Conservation (phyloP, 371 early-diverging fungal species). For the Basidiobolus heterosporus region DNA sequence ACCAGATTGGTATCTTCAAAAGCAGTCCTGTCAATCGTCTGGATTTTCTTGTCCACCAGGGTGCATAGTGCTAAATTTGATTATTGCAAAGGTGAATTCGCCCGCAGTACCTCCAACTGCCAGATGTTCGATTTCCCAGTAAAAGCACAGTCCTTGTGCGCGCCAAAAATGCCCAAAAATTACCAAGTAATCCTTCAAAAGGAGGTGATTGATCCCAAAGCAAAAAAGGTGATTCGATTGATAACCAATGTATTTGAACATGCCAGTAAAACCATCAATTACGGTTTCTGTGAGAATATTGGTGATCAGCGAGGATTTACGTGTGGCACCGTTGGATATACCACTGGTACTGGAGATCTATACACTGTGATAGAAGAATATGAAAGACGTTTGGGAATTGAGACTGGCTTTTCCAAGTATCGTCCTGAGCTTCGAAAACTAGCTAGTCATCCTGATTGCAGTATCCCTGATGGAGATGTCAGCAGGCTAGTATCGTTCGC, state of each 20-base stretch:
- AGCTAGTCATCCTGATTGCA: constrained; percentile 14
- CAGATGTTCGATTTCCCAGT: too few species aligned
- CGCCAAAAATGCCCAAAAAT: too few species aligned
- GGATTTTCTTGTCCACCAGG: too few species aligned
- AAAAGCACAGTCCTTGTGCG: too few species aligned
- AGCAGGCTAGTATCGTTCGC: constrained; percentile 10
- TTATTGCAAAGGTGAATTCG: too few species aligned
- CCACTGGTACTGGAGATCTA: constrained; percentile 35
- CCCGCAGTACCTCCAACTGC: too few species aligned
- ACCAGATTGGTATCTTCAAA: too few species aligned
- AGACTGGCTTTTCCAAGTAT: constrained; percentile 12
- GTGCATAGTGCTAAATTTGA: too few species aligned
- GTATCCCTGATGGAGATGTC: constrained; percentile 14
- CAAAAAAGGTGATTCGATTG: too few species aligned
- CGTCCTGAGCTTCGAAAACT: constrained; percentile 16
- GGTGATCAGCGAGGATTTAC: constrained; percentile 12
- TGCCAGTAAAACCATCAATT: constrained; percentile 7
- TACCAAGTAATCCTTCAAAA: too few species aligned
- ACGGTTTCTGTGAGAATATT: constrained; percentile 8
- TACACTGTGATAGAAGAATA: constrained; percentile 29
- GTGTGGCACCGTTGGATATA: constrained; percentile 39
- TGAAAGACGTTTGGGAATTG: constrained; percentile 10
- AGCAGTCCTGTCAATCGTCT: too few species aligned
- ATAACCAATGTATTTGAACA: constrained; percentile 11
- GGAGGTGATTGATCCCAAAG: too few species aligned